phyloP scores from a whole-genome alignment of 257 asterid species.

The Petrea volubilis region DNA sequence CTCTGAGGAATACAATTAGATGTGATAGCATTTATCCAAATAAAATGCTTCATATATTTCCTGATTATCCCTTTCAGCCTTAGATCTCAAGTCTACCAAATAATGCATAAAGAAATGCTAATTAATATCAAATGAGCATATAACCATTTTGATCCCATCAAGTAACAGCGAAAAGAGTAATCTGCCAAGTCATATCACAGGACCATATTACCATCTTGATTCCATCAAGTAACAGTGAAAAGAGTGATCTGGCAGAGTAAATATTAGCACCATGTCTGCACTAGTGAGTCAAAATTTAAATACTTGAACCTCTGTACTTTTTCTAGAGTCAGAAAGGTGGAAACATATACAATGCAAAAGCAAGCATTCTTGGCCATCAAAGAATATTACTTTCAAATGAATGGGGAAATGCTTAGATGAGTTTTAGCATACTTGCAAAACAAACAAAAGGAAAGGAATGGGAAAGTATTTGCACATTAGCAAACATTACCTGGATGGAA shows the following conservation, averaged over 20 bases:
- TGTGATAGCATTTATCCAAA: background rate
- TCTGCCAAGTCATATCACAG: no score
- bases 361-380: constrained; percentile 11
- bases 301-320: background rate
- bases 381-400: background rate
- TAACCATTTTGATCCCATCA: no score
- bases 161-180: no score
- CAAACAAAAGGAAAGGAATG: constrained; percentile 20
- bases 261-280: background rate
- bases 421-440: constrained; percentile 12
- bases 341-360: constrained; percentile 5
- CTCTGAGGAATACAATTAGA: background rate
- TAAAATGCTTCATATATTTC: background rate
- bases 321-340: background rate
- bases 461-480: background rate
- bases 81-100: constrained; percentile 14
- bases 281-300: background rate
- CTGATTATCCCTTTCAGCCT: background rate
- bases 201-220: constrained; percentile 3
- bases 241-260: constrained; percentile 11
- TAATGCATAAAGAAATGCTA: background rate
- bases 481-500: constrained; percentile 83
- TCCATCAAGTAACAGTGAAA: constrained; percentile 7
- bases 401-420: background rate
- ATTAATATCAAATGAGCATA: background rate